Conservation (phyloP, 805 yeast species). For the Henningerozyma blattae region DNA sequence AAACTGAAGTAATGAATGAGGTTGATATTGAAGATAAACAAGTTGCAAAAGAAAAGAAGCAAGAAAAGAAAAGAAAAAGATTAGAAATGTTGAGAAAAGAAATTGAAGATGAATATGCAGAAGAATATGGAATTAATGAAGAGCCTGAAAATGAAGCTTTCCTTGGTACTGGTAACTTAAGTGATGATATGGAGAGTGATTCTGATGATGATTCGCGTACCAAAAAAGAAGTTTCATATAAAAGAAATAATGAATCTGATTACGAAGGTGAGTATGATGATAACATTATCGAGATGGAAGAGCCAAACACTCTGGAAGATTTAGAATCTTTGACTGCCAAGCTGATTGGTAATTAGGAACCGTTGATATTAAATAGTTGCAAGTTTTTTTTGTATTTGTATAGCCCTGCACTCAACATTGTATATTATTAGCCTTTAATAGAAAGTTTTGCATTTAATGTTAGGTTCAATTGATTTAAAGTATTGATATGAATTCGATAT, state of each 20-base stretch:
- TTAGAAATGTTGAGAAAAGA: constrained; percentile 60
- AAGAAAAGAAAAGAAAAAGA: constrained; percentile 81
- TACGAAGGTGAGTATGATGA: constrained; percentile 20
- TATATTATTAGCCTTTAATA: too few species aligned
- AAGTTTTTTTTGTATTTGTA: neutral
- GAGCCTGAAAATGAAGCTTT: constrained; percentile 19
- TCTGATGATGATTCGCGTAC: constrained; percentile 10
- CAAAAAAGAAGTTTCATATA: constrained; percentile 16
- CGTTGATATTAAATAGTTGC: too few species aligned
- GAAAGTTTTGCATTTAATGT: too few species aligned
- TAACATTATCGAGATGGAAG: constrained; percentile 59
- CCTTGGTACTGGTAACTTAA: constrained; percentile 24
- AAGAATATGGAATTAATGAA: constrained; percentile 14
- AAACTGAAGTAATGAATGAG: constrained; percentile 51
- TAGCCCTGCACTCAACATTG: neutral
- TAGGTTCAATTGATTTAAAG: too few species aligned
- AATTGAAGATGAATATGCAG: constrained; percentile 26
- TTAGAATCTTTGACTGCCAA: constrained; percentile 73
- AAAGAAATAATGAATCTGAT: neutral
- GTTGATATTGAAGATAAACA: constrained; percentile 73
- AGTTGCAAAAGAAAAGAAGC: constrained; percentile 62
- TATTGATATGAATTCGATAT: too few species aligned
- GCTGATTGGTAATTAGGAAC: constrained; percentile 22
- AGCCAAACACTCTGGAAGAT: constrained; percentile 86
- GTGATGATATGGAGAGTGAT: constrained; percentile 31